Conservation (phyloP, 108 stramenopile species). For the Conticribra weissflogii region DNA sequence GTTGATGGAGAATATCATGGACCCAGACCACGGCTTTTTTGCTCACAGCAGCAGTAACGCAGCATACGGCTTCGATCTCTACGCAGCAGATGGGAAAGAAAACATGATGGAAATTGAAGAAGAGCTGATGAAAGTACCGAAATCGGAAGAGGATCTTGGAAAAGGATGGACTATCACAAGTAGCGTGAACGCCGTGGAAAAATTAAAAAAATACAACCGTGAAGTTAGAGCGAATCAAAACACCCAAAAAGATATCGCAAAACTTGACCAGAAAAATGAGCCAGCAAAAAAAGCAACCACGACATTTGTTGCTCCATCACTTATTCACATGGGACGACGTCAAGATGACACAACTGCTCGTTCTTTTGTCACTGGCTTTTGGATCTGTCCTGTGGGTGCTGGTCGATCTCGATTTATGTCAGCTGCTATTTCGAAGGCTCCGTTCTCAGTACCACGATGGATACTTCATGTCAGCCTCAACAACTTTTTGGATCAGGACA, state of each 20-base stretch:
- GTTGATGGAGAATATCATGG: conserved; percentile 71
- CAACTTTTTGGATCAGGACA: conserved; percentile 81
- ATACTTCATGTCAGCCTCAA: conserved; percentile 47
- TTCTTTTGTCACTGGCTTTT: conserved; percentile 59
- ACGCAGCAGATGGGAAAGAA: conserved; percentile 47
- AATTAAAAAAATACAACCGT: conserved; percentile 44
- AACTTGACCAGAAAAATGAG: conserved; percentile 14
- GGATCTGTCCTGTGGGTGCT: conserved; percentile 62
- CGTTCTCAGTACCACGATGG: conserved; percentile 55
- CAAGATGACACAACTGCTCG: conserved; percentile 39
- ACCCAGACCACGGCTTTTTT: conserved; percentile 75
- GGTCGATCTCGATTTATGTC: conserved; percentile 67
- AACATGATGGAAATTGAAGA: conserved; percentile 41
- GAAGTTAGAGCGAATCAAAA: conserved; percentile 17
- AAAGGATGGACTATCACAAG: conserved; percentile 50
- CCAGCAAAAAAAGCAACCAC: conserved; percentile 45
- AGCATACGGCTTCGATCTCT: conserved; percentile 60
- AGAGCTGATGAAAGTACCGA: conserved; percentile 22
- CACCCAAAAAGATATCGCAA: neutral
- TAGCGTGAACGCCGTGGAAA: conserved; percentile 53
- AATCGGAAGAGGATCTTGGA: neutral
- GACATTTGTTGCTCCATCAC: conserved; percentile 49
- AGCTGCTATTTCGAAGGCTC: conserved; percentile 43
- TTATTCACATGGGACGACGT: conserved; percentile 45
- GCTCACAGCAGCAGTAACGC: conserved; percentile 54